Evolutionary conservation across 768 basidiomycete genomes (phyloP).

Genomic region (Lentinus brumalis): DNA sequence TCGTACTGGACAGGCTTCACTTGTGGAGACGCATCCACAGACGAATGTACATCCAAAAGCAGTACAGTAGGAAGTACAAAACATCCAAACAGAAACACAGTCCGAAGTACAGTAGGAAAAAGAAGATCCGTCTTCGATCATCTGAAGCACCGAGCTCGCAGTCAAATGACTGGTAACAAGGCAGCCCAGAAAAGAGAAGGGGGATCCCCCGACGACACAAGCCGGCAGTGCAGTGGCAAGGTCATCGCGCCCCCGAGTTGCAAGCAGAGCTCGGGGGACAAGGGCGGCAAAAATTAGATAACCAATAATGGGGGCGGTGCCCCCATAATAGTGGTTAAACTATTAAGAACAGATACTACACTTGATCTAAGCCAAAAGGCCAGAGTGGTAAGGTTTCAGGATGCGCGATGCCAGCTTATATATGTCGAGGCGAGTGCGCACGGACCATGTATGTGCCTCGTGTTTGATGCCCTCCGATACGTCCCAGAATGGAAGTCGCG

Average conservation of each 20-base stretch:
- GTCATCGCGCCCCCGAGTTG: slow-evolving; percentile 33
- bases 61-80: too few species aligned
- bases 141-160: slow-evolving; percentile 6
- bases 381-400: slow-evolving; percentile 46
- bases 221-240: slow-evolving; percentile 34
- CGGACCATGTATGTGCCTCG: background rate
- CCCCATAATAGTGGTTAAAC: slow-evolving; percentile 44
- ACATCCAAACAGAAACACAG: too few species aligned
- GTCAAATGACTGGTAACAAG: slow-evolving; percentile 11
- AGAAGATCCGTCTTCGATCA: slow-evolving; percentile 1
- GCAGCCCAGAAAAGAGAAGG: slow-evolving; percentile 5
- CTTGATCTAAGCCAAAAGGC: slow-evolving; percentile 78
- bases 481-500: background rate
- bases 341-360: slow-evolving; percentile 78
- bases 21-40: too few species aligned
- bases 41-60: too few species aligned
- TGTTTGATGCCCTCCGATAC: background rate
- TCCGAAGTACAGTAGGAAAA: background rate
- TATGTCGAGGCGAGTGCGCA: background rate
- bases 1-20: too few species aligned
- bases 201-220: slow-evolving; percentile 36
- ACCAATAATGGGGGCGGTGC: slow-evolving; percentile 39
- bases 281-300: slow-evolving; percentile 37
- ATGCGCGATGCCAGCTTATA: background rate
- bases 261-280: slow-evolving; percentile 33